These are phyloP conservation scores for Auricularia cornea DNA, from an alignment of 768 basidiomycete genomes.

Conservation along the genomic window DNA sequence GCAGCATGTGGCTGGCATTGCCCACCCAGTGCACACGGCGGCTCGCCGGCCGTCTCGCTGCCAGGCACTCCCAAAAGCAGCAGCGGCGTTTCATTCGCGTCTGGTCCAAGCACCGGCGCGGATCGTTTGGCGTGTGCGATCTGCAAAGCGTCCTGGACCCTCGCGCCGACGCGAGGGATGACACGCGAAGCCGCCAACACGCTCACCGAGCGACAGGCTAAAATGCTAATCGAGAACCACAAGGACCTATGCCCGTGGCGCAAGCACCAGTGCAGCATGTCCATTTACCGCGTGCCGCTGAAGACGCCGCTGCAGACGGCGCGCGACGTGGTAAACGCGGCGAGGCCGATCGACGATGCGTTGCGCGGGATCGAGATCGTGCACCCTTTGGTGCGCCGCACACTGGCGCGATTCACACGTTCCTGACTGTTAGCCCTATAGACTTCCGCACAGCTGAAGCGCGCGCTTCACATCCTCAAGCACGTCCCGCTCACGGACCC, in stretches of 20 bases:
- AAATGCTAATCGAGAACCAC: conserved; percentile 58
- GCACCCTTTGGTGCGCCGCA: conserved; percentile 59
- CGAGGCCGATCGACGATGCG: conserved; percentile 42
- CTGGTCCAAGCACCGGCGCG: background rate
- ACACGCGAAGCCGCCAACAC: conserved; percentile 42
- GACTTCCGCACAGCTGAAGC: background rate
- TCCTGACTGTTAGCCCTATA: background rate
- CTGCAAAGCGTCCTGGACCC: conserved; percentile 8
- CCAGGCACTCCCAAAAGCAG: background rate
- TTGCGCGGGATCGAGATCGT: conserved; percentile 49
- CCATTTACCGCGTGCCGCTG: conserved; percentile 68
- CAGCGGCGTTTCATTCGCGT: background rate
- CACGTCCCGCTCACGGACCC: background rate
- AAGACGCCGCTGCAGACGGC: conserved; percentile 57
- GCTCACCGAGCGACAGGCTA: conserved; percentile 65
- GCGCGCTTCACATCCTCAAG: background rate
- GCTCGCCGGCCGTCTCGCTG: background rate
- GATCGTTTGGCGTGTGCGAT: conserved; percentile 11
- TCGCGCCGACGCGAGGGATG: conserved; percentile 9
- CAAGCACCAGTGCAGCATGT: conserved; percentile 65
- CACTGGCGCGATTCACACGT: too few relatives aligned
- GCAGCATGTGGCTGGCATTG: background rate
- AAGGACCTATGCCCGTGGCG: conserved; percentile 84
- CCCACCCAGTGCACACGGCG: background rate
- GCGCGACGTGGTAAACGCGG: conserved; percentile 49